Conservation (phyloP, 371 early-diverging fungal genomes). For the Mucor lusitanicus region DNA sequence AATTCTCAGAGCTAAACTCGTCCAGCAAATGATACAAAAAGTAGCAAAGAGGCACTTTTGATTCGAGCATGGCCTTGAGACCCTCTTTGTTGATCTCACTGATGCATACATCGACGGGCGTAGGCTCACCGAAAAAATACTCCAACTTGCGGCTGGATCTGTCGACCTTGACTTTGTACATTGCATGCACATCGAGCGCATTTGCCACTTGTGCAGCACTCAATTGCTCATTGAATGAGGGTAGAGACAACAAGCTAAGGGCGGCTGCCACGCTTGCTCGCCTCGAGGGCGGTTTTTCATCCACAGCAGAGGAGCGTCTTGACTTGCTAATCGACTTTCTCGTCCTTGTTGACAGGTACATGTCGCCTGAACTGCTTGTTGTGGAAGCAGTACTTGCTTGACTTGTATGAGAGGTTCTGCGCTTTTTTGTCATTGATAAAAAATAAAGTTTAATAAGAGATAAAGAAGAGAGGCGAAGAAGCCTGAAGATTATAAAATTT, state of each 20-base stretch:
- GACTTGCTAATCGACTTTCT: slow-evolving; percentile 36
- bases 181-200: slow-evolving; percentile 32
- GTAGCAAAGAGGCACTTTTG: slow-evolving; percentile 60
- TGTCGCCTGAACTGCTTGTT: not conserved
- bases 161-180: slow-evolving; percentile 32
- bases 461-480: not conserved
- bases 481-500: not conserved
- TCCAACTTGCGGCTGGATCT: slow-evolving; percentile 44
- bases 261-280: slow-evolving; percentile 13
- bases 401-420: slow-evolving; percentile 5
- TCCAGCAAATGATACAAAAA: slow-evolving; percentile 54
- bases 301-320: slow-evolving; percentile 33
- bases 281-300: slow-evolving; percentile 12
- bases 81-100: slow-evolving; percentile 54
- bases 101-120: slow-evolving; percentile 52
- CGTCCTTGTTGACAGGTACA: slow-evolving; percentile 20
- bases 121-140: slow-evolving; percentile 54
- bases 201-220: not conserved
- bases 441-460: not conserved
- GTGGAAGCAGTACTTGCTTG: not conserved
- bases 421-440: slow-evolving; percentile 11
- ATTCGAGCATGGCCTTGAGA: slow-evolving; percentile 53
- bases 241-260: slow-evolving; percentile 20
- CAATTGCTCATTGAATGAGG: slow-evolving; percentile 3
- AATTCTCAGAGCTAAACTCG: slow-evolving; percentile 58